Evolutionary conservation across 1,284 basidiomycete species (phyloP).

Genomic region (Cutaneotrichosporon cavernicola): DNA sequence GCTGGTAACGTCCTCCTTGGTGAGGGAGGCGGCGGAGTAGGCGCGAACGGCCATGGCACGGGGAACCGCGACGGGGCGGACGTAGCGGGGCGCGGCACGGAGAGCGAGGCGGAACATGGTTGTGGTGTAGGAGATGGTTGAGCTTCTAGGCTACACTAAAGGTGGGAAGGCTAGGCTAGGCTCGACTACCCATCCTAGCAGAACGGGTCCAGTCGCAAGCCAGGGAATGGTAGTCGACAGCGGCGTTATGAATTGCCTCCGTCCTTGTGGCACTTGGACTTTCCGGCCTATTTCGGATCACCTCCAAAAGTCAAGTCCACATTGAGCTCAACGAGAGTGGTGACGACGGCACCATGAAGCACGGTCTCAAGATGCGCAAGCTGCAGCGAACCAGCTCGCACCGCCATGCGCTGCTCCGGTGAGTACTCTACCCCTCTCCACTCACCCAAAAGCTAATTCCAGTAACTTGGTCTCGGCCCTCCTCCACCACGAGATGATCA

Average conservation of each 20-base stretch:
- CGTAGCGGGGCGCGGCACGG: constrained; percentile 26
- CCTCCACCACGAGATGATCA: constrained; percentile 92
- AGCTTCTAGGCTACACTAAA: background rate
- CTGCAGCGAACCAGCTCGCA: constrained; percentile 83
- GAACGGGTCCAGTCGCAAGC: background rate
- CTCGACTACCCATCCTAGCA: background rate
- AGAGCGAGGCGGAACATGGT: constrained; percentile 44
- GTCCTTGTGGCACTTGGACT: constrained; percentile 12
- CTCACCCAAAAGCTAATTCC: constrained; percentile 10
- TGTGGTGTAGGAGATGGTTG: constrained; percentile 9
- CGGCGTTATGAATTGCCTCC: constrained; percentile 13
- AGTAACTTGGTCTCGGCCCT: constrained; percentile 95
- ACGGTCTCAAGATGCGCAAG: constrained; percentile 84
- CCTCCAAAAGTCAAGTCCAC: constrained; percentile 17
- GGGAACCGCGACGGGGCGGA: constrained; percentile 13
- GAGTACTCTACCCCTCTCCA: constrained; percentile 22
- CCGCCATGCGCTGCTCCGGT: constrained; percentile 83
- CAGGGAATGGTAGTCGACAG: background rate
- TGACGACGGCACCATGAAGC: constrained; percentile 66
- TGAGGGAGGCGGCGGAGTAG: constrained; percentile 76
- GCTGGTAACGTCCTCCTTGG: constrained; percentile 71
- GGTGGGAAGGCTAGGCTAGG: background rate
- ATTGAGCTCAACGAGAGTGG: background rate
- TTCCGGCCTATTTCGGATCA: background rate
- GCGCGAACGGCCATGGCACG: constrained; percentile 38